Evolutionary conservation across 306 rosid species (phyloP).

Genomic region (Prinsepia uniflora): DNA sequence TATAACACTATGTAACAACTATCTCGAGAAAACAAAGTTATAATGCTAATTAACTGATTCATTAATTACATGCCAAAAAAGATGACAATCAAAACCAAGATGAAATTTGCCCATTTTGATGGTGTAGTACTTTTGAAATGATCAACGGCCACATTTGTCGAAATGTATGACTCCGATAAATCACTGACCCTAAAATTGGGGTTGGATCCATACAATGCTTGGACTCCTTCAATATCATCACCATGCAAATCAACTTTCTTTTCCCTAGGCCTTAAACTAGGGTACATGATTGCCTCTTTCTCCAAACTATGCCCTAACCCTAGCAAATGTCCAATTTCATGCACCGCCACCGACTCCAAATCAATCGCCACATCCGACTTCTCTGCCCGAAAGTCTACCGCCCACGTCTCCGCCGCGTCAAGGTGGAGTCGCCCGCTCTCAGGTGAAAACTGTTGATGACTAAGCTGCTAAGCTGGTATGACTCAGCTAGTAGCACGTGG

Average conservation of each 20-base stretch:
- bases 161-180: conserved; percentile 50
- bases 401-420: conserved; percentile 83
- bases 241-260: conserved; percentile 51
- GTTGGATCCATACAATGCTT: conserved; percentile 74
- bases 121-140: conserved; percentile 15
- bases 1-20: too few relatives aligned
- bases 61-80: not conserved
- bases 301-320: conserved; percentile 71
- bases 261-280: conserved; percentile 67
- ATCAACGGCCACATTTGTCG: conserved; percentile 33
- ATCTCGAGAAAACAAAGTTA: too few relatives aligned
- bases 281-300: conserved; percentile 73
- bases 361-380: conserved; percentile 63
- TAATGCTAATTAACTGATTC: not conserved
- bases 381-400: conserved; percentile 46
- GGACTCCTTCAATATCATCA: conserved; percentile 74
- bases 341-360: conserved; percentile 77
- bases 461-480: too few relatives aligned
- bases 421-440: conserved; percentile 77
- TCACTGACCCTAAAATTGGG: conserved; percentile 47
- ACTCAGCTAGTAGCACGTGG: too few relatives aligned
- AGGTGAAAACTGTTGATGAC: too few relatives aligned
- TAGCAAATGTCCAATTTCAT: conserved; percentile 84
- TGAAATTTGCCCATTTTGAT: not conserved
- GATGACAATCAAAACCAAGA: conserved; percentile 11